phyloP scores from a whole-genome alignment of 2,329 filamentous ascomycete species.

The Byssochlamys sp. region DNA sequence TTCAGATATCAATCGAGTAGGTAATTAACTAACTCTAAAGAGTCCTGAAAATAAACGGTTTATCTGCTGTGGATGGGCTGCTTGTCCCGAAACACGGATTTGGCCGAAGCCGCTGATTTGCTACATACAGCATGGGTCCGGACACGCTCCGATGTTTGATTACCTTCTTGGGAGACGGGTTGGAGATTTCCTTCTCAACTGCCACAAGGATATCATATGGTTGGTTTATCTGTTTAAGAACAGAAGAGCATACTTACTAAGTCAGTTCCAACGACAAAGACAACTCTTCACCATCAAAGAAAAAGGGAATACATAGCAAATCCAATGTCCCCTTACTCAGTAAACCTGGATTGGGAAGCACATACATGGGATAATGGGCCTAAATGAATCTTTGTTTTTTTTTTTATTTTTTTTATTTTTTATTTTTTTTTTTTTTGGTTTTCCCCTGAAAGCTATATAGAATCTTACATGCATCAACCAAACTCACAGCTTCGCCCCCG shows the following conservation, averaged over 20 bases:
- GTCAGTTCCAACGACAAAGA: too few relatives aligned
- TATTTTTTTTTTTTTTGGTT: too few relatives aligned
- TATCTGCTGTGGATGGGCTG: neutral
- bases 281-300: too few relatives aligned
- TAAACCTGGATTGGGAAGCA: too few relatives aligned
- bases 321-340: too few relatives aligned
- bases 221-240: too few relatives aligned
- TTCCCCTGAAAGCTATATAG: neutral
- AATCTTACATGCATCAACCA: neutral
- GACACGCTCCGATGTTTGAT: neutral
- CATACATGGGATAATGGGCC: too few relatives aligned
- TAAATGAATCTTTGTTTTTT: too few relatives aligned
- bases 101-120: neutral
- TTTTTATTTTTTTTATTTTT: too few relatives aligned
- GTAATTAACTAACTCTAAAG: neutral
- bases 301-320: too few relatives aligned
- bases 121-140: neutral
- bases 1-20: neutral
- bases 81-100: neutral
- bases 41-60: neutral
- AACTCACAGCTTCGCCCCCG: slow-evolving; percentile 16
- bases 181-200: neutral
- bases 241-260: too few relatives aligned
- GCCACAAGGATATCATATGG: neutral
- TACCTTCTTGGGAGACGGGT: too few relatives aligned